Base-by-base conservation (phyloP, 148 eudicot genomes). In the Fagopyrum esculentum region DNA sequence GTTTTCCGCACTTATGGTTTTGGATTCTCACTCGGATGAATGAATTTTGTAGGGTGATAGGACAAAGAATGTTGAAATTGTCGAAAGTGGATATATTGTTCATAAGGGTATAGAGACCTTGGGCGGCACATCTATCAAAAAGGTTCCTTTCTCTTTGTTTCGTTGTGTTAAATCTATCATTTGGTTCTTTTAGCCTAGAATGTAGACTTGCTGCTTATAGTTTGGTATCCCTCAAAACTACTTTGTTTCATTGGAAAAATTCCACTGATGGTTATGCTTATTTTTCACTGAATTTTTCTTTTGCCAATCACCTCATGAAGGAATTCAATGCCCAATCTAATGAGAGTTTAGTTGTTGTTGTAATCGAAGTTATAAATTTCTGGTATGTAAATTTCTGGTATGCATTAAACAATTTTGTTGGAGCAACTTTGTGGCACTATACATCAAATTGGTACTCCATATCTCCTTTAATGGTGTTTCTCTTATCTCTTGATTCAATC, bases 41-140 rank as follows among this genome's bases (percentile, higher is more conserved):
- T 57, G 40, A 69, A 15, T 30, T 75, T 6, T 52, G 44, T 82
- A 93, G 98, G 98, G 98, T 43, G 97, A 93, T 70, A 83, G 94
- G 46, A 86, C 93, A 16, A 84, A 76, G 80, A 91, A 87, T 73
- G 92, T 94, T 47, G 98, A 91, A 77, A 83, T 94, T 22, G 89
- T 94, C 44, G 98, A 94, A 78, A 90, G 92, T 78, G 96, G 91
- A 84, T 94, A 86, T 79, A 54, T 94, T 69, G 88, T 94, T 84
- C 98, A 95, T 85, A 90, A 92, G 83, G 91, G 97, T 75, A 95
- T 95, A 75, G 96, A 90, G 70, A 87, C 98, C 76, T 81, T 95
- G 74, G 98, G 98, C 12, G 96, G 98, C 69, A 55, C 81, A 72
- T 84, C 97, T 19, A 84, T 81, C 3, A 85, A 70, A 78, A 91